Evolutionary conservation across 2,329 filamentous ascomycete genomes (phyloP), one percentile per base, ranked within the genome.

Genomic region (Apiospora arundinis): DNA sequence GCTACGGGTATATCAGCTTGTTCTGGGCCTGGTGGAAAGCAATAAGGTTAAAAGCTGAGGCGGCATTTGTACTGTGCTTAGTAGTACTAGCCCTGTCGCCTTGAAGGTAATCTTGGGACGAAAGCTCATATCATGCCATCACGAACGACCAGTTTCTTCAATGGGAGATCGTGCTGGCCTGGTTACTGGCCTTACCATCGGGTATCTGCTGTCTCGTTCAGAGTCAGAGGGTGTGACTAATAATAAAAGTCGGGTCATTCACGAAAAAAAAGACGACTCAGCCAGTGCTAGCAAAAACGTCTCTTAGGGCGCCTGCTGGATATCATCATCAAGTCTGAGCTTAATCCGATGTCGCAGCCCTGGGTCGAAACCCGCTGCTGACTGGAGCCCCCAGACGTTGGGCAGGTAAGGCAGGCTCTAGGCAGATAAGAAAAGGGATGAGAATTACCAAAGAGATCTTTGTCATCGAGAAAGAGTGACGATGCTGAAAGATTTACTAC

Each of bases 1-100:
- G 9, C 32, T 32, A 6, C 32, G 18, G 18, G 23, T 12, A 56
- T 37, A 21, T 63, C 56, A 23, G 18, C 52, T 6, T 21, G 56
- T 37, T 40, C 56, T 63, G 32, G 21, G 56, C 56, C 32, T 63
- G 56, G n/a, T 11, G 5, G 9, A 2, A 25, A 25, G 23, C 21
- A 63, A 40, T 40, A 63, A 63, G 32, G 56, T 40, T 63, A 63
- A 40, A 63, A 28, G 32, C 56, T 40, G 56, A 63, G 56, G 56
- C 56, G 56, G 32, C 32, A 63, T 37, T 63, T 40, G 56, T 40
- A 18, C 56, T 63, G 56, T 40, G 32, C 56, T 63, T 40, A 63
- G 23, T 25, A 11, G 48, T 52, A 18, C 56, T 40, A 11, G 56
- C 56, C 42, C 11, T n/a, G 28, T 60, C 32, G 56, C 18, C 32